A percentile compares a stretch with the other conserved stretches of the same genome.
These are phyloP conservation scores for Hibiscus tridactylites DNA, from an alignment of 345 rosid species.

Conservation along the genomic window DNA sequence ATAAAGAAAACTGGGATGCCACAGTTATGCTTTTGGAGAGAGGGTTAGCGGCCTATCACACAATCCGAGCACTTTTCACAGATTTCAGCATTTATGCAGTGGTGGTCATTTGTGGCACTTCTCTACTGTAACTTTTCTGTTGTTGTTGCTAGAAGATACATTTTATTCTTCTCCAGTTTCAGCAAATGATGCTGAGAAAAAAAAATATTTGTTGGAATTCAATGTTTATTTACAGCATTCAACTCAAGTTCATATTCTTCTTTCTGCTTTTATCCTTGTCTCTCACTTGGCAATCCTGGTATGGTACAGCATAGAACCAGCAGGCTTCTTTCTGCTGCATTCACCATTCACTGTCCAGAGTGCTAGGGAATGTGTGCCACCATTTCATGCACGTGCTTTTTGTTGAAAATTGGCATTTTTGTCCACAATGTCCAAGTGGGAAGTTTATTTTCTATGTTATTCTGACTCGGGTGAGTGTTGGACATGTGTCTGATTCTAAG, in stretches of 20 bases:
- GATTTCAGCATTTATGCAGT: slow-evolving; percentile 69
- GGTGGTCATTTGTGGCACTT: slow-evolving; percentile 21
- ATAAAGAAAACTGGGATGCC: slow-evolving; percentile 37
- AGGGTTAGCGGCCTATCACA: slow-evolving; percentile 56
- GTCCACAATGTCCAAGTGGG: no score
- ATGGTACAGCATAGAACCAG: not conserved
- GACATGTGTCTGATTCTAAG: no score
- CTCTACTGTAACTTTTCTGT: not conserved
- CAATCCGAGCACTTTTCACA: slow-evolving; percentile 55
- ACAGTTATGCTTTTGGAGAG: slow-evolving; percentile 67
- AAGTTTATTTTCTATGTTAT: no score
- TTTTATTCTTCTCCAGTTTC: not conserved
- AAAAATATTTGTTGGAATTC: not conserved
- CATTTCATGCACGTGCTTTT: no score
- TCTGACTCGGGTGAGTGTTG: no score
- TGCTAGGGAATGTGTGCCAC: no score
- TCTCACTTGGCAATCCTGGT: not conserved
- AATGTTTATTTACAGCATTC: not conserved
- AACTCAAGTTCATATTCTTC: not conserved
- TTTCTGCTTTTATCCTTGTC: not conserved
- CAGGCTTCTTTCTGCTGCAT: not conserved
- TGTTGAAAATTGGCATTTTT: no score
- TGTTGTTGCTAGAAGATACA: not conserved
- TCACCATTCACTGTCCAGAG: no score
- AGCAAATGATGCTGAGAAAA: not conserved